Evolutionary conservation across 352 stramenopile species (phyloP), one percentile per base, ranked within the genome.

Genomic region (Pythium rhizo-oryzae): DNA sequence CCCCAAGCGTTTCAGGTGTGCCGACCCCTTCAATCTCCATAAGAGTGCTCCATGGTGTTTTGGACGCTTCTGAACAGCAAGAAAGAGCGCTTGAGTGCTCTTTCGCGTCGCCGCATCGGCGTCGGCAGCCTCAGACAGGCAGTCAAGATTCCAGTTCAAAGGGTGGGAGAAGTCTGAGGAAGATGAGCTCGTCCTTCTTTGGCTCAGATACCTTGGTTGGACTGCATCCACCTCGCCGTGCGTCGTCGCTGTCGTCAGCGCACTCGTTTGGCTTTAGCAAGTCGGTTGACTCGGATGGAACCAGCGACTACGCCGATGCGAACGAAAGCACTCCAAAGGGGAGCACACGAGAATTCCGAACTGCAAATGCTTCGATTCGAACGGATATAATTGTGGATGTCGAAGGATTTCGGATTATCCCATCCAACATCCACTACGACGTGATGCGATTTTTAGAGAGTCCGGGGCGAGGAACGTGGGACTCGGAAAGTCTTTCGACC

Each of bases 361-460:
- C 69, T 68, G 43, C 72, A 54, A 21, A 80, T 86, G 65, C 72
- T 56, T 65, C 78, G 2, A 54, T 65, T 11, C 52, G 76, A 44
- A 91, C 90, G 51, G 81, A 94, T 51, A 41, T 94, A 23, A 79
- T 82, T 21, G 59, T 94, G 49, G 86, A 94, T 69, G 60, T 94
- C 28, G 75, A 87, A 21, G 84, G 84, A 16, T 93, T 94, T 39
- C 88, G 85, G 41, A 75, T 94, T 8, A 93, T 92, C 24, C 84
- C 87, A 39, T 93, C 84, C 4, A 94, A 92, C 63, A 93, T 94
- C 35, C 82, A 91, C 59, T 91, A 90, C 58, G 82, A 94, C 59
- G 71, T 93, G 16, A 57, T 92, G 56, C 74, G 79, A 18, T 94
- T 94, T 67, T 69, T 94, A 33, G 82, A 85, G n/a, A 72, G 58